Evolutionary conservation across 805 yeast species (phyloP), one percentile per base, ranked within the genome.

Genomic region (Candida argentea): DNA sequence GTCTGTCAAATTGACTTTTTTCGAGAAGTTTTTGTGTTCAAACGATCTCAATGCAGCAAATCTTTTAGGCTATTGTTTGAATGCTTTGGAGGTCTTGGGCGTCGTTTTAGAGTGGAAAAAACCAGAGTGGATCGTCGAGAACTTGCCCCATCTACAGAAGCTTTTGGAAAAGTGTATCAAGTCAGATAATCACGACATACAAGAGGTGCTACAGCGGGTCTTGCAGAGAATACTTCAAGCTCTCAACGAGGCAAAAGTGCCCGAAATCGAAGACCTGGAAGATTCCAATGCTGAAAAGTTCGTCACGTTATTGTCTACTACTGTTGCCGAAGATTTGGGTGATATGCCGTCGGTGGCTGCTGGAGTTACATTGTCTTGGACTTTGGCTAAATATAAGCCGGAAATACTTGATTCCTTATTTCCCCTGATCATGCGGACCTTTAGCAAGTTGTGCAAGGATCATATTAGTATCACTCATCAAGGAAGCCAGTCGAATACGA

Each of bases 371-470:
- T 64, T 71, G 29, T 76, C 78, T 11, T 89, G 81, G 87, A 82
- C 93, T 0, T 61, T 87, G 28, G 81, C 86, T 10, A 70, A 74
- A 37, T 76, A 70, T 45, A 70, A 75, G 29, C 94, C 95, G 0
- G 67, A 73, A 16, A 67, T 74, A 6, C 63, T 89, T 28, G 94
- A 87, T 37, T 66, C 84, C 1, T 59, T 85, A 28, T 61, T 91
- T 34, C 87, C 84, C 2, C 58, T 72, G 36, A 66, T 86, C 8
- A 80, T 91, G 77, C 73, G 87, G 46, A 84, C 94, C 0, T 78
- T 93, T 53, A 83, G 87, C 36, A 86, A 84, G 47, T 64, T 89
- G 27, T 84, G 91, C 46, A 84, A 84, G 40, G 96, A 87, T 50
- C 94, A 87, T 45, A 71, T 77, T 16, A 65, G 79, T 5, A 65